Evolutionary conservation across 768 basidiomycete genomes (phyloP).

Genomic region (Lyophyllum shimeji): DNA sequence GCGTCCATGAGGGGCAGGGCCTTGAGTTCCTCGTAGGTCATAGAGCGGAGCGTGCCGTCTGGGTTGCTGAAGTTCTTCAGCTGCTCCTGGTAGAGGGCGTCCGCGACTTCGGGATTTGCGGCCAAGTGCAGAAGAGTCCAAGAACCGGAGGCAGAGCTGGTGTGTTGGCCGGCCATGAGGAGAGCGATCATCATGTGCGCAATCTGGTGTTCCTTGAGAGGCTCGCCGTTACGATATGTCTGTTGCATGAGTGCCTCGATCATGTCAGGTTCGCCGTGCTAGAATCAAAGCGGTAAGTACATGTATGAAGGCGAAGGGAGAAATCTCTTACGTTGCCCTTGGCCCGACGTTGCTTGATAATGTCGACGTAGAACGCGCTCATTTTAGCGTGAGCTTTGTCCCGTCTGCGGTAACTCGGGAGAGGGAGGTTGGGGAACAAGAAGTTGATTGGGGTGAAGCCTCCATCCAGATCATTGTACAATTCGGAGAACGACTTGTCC

Average conservation of each 20-base stretch:
- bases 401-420: conserved; percentile 86
- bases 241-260: conserved; percentile 84
- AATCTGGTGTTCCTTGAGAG: conserved; percentile 85
- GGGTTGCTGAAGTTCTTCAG: conserved; percentile 75
- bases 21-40: conserved; percentile 86
- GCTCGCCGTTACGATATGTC: conserved; percentile 77
- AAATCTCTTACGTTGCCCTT: conserved; percentile 41
- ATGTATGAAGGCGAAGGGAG: neutral
- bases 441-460: conserved; percentile 97
- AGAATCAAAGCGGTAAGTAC: neutral
- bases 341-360: conserved; percentile 72
- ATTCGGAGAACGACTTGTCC: conserved; percentile 81
- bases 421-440: conserved; percentile 89
- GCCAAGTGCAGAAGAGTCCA: conserved; percentile 93
- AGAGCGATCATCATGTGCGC: conserved; percentile 99
- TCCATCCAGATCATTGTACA: conserved; percentile 88
- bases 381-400: conserved; percentile 92
- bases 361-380: conserved; percentile 89
- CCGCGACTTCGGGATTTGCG: conserved; percentile 69
- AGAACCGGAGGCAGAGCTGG: conserved; percentile 87
- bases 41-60: conserved; percentile 75
- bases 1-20: conserved; percentile 82
- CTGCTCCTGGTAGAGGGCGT: conserved; percentile 88
- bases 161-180: conserved; percentile 99
- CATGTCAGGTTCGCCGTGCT: conserved; percentile 81